Evolutionary conservation across 176 grass and related monocot genomes (phyloP).

Genomic region (Urochloa ruziziensis): DNA sequence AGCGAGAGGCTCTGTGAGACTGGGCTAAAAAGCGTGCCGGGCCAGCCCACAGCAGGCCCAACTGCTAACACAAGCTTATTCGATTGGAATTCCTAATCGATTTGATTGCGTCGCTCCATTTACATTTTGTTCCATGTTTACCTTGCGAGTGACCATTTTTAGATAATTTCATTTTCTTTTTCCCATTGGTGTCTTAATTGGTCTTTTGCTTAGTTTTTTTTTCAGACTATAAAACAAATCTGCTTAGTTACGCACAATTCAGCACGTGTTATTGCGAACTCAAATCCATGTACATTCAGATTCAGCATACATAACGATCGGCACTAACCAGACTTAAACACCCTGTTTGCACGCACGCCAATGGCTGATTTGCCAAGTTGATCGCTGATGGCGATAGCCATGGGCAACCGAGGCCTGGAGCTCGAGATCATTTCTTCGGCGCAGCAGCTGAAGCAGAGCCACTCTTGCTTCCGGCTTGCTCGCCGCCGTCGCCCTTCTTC

Average conservation of each 20-base stretch:
- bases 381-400: neutral
- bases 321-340: neutral
- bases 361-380: neutral
- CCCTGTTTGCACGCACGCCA: neutral
- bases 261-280: neutral
- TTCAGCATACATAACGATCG: neutral
- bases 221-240: neutral
- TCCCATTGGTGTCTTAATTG: neutral
- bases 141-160: neutral
- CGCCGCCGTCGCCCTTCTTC: constrained; percentile 19
- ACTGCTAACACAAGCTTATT: neutral
- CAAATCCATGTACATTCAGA: neutral
- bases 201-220: neutral
- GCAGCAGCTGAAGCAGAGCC: neutral
- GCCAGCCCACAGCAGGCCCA: neutral
- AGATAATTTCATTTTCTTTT: neutral
- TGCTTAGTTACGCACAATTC: neutral
- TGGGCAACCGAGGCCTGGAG: neutral
- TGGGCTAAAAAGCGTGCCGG: neutral
- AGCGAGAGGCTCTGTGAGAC: too few relatives aligned
- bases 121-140: neutral
- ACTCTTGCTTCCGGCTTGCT: neutral
- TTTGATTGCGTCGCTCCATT: too few relatives aligned
- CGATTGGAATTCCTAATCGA: too few relatives aligned
- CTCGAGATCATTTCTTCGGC: constrained; percentile 3